phyloP scores from a whole-genome alignment of 2,329 filamentous ascomycete species.

The Clonostachys rosea region DNA sequence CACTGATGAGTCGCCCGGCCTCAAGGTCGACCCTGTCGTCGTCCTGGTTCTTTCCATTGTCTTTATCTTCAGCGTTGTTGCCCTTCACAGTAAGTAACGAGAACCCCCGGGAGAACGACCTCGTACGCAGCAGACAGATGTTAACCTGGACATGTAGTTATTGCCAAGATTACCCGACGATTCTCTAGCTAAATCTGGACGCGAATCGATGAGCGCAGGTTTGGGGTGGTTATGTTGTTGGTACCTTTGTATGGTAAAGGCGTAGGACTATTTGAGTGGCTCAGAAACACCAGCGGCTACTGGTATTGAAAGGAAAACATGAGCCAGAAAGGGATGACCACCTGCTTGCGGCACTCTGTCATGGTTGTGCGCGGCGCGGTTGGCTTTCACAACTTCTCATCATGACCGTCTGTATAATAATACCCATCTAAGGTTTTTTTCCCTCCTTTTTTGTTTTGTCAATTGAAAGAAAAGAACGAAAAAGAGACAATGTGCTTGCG shows the following conservation, averaged over 20 bases:
- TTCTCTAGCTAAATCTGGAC: constrained; percentile 58
- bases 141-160: constrained; percentile 53
- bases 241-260: background rate
- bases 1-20: constrained; percentile 94
- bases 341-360: no score
- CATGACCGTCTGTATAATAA: background rate
- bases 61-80: constrained; percentile 98
- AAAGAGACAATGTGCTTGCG: no score
- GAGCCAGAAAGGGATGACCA: no score
- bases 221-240: background rate
- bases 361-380: no score
- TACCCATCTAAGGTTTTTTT: background rate
- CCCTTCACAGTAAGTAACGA: constrained; percentile 76
- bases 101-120: background rate
- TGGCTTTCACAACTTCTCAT: no score
- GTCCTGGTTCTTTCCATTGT: constrained; percentile 94
- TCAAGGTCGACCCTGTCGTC: constrained; percentile 97
- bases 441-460: background rate
- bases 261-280: no score
- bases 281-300: no score
- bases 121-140: background rate
- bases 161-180: constrained; percentile 89
- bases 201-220: background rate
- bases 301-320: no score
- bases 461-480: no score